Evolutionary conservation across 2,329 filamentous ascomycete genomes (phyloP).

Genomic region (Nemania serpens): DNA sequence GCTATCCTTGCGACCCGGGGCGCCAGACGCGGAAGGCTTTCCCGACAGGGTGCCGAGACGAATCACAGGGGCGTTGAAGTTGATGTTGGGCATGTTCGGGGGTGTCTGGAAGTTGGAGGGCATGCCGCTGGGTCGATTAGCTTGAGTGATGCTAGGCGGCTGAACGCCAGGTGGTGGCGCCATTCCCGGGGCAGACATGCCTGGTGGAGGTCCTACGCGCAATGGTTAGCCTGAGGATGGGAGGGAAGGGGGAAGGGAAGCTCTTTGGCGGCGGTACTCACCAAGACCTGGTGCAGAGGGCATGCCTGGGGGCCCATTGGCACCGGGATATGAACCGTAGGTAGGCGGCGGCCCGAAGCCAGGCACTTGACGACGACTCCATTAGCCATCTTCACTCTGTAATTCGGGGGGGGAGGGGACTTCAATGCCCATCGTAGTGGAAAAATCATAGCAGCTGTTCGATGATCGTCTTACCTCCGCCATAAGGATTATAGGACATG

Average conservation of each 20-base stretch:
- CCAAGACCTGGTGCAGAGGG: constrained; percentile 82
- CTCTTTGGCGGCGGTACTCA: no score
- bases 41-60: constrained; percentile 79
- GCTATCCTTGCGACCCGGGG: constrained; percentile 52
- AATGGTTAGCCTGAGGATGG: constrained; percentile 29
- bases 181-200: constrained; percentile 82
- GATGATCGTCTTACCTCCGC: constrained; percentile 43
- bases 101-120: constrained; percentile 86
- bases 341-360: constrained; percentile 77
- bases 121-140: constrained; percentile 79
- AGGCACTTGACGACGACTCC: constrained; percentile 45
- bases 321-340: constrained; percentile 72
- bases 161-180: constrained; percentile 78
- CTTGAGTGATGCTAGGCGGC: constrained; percentile 72
- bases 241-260: not conserved
- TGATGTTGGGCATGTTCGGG: constrained; percentile 93
- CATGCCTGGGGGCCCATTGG: constrained; percentile 66
- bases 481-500: constrained; percentile 67
- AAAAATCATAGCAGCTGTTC: not conserved
- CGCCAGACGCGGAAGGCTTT: constrained; percentile 57
- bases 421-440: no score
- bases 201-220: constrained; percentile 71
- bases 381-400: constrained; percentile 26
- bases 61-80: constrained; percentile 96
- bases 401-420: no score